Evolutionary conservation across 2,329 filamentous ascomycete species (phyloP).

Genomic region (Colletotrichum navitas): DNA sequence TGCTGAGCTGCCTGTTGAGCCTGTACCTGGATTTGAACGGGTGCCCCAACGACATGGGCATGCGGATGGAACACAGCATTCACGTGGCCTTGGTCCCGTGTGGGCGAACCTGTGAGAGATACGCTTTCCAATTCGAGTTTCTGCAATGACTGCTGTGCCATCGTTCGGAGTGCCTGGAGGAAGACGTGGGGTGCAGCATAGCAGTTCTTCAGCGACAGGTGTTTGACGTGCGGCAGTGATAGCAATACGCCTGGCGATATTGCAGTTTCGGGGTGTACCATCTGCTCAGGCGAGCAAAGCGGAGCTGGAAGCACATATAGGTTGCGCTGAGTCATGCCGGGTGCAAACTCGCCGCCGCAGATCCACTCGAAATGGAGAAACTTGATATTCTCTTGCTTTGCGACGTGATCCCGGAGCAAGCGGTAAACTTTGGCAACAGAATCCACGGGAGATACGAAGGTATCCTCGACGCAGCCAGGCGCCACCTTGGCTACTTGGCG

Average conservation of each 20-base stretch:
- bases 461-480: constrained; percentile 63
- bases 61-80: constrained; percentile 41
- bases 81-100: constrained; percentile 25
- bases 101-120: constrained; percentile 68
- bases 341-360: constrained; percentile 75
- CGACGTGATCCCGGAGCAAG: constrained; percentile 65
- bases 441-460: constrained; percentile 61
- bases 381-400: constrained; percentile 62
- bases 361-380: constrained; percentile 75
- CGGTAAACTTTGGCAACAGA: constrained; percentile 65
- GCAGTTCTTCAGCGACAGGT: constrained; percentile 76
- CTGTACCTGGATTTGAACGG: constrained; percentile 22
- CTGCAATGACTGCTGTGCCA: constrained; percentile 62
- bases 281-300: constrained; percentile 50
- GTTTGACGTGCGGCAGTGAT: constrained; percentile 67
- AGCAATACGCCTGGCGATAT: constrained; percentile 56
- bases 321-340: constrained; percentile 72
- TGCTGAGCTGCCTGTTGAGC: constrained; percentile 14
- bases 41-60: constrained; percentile 22
- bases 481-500: constrained; percentile 67
- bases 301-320: constrained; percentile 73
- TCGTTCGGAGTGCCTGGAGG: constrained; percentile 61
- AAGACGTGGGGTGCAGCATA: constrained; percentile 74
- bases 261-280: constrained; percentile 50
- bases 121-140: constrained; percentile 73